phyloP scores from a whole-genome alignment of 208 protist genomes.

The Leishmania aethiopica region DNA sequence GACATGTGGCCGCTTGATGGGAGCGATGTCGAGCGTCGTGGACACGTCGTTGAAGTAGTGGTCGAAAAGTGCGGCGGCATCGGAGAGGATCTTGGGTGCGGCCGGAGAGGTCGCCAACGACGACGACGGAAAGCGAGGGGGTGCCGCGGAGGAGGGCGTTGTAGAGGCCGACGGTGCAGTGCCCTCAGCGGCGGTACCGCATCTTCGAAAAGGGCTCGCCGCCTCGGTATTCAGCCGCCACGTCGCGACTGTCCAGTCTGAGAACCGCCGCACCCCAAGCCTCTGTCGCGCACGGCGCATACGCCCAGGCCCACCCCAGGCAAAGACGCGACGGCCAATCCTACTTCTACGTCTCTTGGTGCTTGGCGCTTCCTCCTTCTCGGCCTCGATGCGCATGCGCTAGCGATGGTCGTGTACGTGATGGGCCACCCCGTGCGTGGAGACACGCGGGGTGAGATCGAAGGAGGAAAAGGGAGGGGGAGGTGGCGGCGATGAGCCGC shows the following conservation, averaged over 20 bases:
- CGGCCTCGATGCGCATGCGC: not conserved
- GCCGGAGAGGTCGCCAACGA: not conserved
- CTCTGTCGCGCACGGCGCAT: not conserved
- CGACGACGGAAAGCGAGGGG: not conserved
- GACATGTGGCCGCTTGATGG: constrained; percentile 28
- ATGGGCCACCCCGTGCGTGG: not conserved
- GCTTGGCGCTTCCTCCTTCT: not conserved
- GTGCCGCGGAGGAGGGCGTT: not conserved
- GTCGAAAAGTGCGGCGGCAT: constrained; percentile 4
- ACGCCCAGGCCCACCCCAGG: not conserved
- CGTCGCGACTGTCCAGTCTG: not conserved
- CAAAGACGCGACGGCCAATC: not conserved
- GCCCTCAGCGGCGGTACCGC: not conserved
- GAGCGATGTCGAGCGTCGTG: constrained; percentile 28
- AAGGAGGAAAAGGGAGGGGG: not conserved
- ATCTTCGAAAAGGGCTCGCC: not conserved
- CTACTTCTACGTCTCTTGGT: not conserved
- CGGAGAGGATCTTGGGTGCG: not conserved
- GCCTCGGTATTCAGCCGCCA: not conserved
- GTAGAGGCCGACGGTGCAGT: not conserved
- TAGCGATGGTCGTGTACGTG: not conserved
- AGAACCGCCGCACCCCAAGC: not conserved
- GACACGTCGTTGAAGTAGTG: constrained; percentile 12
- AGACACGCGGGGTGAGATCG: not conserved
- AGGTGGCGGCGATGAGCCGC: not conserved